Evolutionary conservation across 2,329 filamentous ascomycete species (phyloP).

Genomic region (Ophiostoma populinum): DNA sequence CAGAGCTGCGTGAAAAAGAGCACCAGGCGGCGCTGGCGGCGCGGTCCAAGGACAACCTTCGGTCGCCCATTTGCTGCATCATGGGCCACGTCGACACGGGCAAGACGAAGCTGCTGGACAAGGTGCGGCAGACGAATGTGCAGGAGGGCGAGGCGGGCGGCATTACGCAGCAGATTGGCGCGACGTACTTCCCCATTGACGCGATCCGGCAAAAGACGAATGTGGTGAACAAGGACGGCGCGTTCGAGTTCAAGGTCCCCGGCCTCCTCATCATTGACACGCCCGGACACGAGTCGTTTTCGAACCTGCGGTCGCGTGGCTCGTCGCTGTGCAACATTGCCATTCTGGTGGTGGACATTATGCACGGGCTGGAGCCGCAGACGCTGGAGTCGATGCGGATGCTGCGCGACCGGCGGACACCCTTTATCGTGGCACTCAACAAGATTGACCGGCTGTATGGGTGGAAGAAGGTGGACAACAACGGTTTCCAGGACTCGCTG

Average conservation of each 20-base stretch:
- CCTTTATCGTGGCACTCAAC: conserved; percentile 97
- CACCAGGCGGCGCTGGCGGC: conserved; percentile 85
- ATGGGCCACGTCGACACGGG: conserved; percentile 98
- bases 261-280: conserved; percentile 95
- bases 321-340: conserved; percentile 99
- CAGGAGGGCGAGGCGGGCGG: conserved; percentile 98
- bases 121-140: conserved; percentile 95
- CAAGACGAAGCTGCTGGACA: conserved; percentile 98
- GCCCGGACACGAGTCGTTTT: conserved; percentile 99
- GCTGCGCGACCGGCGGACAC: conserved; percentile 82
- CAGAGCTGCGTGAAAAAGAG: conserved; percentile 72
- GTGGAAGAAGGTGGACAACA: conserved; percentile 98
- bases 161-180: conserved; percentile 99
- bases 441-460: conserved; percentile 99
- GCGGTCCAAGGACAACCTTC: conserved; percentile 81
- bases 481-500: conserved; percentile 89
- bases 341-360: conserved; percentile 96
- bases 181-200: conserved; percentile 95
- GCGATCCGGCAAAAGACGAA: conserved; percentile 82
- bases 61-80: conserved; percentile 98
- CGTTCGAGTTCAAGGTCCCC: conserved; percentile 93
- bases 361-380: conserved; percentile 96
- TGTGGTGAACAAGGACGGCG: conserved; percentile 79
- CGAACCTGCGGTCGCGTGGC: conserved; percentile 88
- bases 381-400: conserved; percentile 95